phyloP scores from a whole-genome alignment of 208 protist species.

The Lotmaria passim region DNA sequence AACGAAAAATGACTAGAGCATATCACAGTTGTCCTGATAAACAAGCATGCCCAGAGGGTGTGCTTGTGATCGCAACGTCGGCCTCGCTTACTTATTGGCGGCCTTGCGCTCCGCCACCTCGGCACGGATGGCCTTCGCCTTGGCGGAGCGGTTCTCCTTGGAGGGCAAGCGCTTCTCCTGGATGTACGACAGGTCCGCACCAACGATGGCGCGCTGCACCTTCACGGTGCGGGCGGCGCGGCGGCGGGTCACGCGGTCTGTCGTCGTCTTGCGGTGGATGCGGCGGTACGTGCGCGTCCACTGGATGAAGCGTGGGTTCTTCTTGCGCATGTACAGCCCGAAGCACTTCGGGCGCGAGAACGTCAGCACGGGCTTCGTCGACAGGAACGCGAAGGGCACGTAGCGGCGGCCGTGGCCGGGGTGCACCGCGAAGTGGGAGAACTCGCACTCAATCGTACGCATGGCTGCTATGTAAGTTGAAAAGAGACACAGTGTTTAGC shows the following conservation, averaged over 20 bases:
- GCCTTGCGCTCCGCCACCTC: conserved; percentile 92
- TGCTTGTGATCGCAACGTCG: not conserved
- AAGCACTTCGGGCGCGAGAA: conserved; percentile 92
- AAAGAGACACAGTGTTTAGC: conserved; percentile 6
- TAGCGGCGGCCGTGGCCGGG: conserved; percentile 94
- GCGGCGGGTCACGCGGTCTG: conserved; percentile 83
- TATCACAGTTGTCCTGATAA: conserved; percentile 3
- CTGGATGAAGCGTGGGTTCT: conserved; percentile 93
- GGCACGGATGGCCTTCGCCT: conserved; percentile 87
- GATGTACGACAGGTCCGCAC: conserved; percentile 90
- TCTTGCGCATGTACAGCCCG: conserved; percentile 94
- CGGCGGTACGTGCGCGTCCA: conserved; percentile 95
- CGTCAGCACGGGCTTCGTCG: conserved; percentile 94
- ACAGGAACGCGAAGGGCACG: conserved; percentile 93
- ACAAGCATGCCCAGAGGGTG: not conserved
- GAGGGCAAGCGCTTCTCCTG: conserved; percentile 82
- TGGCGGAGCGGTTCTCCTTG: conserved; percentile 89
- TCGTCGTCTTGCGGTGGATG: conserved; percentile 92
- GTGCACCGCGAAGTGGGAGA: conserved; percentile 93
- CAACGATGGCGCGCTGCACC: conserved; percentile 84
- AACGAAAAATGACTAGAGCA: conserved; percentile 21
- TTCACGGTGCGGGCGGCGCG: conserved; percentile 78
- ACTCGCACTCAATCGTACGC: conserved; percentile 93
- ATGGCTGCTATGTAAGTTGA: conserved; percentile 57
- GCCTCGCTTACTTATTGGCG: conserved; percentile 79